Conservation (phyloP, 768 basidiomycete species). For the Epithele typhae region DNA sequence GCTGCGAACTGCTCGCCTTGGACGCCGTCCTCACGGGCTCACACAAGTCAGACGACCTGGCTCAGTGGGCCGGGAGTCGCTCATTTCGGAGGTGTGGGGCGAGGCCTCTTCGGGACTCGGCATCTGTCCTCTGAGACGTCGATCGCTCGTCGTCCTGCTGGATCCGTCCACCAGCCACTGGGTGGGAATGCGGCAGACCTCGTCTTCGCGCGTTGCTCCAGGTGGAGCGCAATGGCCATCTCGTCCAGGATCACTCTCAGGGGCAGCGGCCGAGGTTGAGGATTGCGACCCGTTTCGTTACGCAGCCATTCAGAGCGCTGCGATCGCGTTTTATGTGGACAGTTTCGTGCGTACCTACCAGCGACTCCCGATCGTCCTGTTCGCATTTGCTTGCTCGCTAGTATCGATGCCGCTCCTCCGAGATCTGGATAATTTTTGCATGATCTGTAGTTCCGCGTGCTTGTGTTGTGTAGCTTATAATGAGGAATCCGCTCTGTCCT, state of each 20-base stretch:
- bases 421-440: too few species aligned
- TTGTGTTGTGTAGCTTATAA: too few species aligned
- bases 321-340: background rate
- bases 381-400: too few species aligned
- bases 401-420: too few species aligned
- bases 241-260: background rate
- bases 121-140: background rate
- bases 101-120: background rate
- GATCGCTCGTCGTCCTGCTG: too few species aligned
- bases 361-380: background rate
- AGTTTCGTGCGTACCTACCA: background rate
- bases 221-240: background rate
- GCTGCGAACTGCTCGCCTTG: conserved; percentile 1
- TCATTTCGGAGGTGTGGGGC: background rate
- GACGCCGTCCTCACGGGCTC: background rate
- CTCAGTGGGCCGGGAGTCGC: background rate
- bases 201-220: background rate
- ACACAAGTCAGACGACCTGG: background rate
- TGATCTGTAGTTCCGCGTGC: too few species aligned
- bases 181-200: background rate
- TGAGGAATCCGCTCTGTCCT: too few species aligned
- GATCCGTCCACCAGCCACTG: background rate
- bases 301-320: too few species aligned
- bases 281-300: too few species aligned
- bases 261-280: background rate